Evolutionary conservation across 129 eudicot species (phyloP).

Genomic region (Centella asiatica): DNA sequence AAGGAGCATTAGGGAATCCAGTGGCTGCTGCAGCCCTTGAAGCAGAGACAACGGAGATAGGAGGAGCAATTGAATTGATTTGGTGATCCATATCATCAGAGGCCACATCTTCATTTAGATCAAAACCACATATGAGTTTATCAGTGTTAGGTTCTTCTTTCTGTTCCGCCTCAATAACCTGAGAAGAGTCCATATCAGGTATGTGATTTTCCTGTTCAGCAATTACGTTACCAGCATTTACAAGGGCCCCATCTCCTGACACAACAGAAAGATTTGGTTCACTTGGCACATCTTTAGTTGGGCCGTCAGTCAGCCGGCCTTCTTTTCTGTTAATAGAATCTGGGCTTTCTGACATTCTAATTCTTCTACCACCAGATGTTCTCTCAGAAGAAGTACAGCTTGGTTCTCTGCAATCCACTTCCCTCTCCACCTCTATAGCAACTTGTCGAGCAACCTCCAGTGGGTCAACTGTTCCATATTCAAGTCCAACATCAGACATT

Average conservation of each 20-base stretch:
- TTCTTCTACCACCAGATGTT: slow-evolving; percentile 20
- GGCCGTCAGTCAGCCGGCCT: slow-evolving; percentile 14
- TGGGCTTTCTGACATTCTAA: slow-evolving; percentile 27
- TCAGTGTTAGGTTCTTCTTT: slow-evolving; percentile 31
- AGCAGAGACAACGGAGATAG: slow-evolving; percentile 60
- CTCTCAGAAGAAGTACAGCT: slow-evolving; percentile 67
- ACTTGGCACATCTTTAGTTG: slow-evolving; percentile 33
- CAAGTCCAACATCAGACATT: slow-evolving; percentile 45
- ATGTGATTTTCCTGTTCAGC: slow-evolving; percentile 19
- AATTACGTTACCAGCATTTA: slow-evolving; percentile 25
- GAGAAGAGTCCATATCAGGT: slow-evolving; percentile 32
- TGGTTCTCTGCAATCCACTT: slow-evolving; percentile 55
- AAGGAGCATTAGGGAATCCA: slow-evolving; percentile 35
- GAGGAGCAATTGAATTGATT: slow-evolving; percentile 21
- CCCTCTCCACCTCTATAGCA: slow-evolving; percentile 67
- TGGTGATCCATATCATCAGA: slow-evolving; percentile 41
- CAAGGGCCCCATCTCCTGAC: slow-evolving; percentile 23
- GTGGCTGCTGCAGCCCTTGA: slow-evolving; percentile 50
- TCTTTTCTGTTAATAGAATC: slow-evolving; percentile 30
- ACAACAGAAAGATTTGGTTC: slow-evolving; percentile 13
- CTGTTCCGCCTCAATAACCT: slow-evolving; percentile 46
- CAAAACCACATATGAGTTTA: slow-evolving; percentile 39
- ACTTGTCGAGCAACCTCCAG: slow-evolving; percentile 74
- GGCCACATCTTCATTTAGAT: slow-evolving; percentile 57
- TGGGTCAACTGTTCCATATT: slow-evolving; percentile 59